Evolutionary conservation across 2,329 filamentous ascomycete species (phyloP).

Genomic region (Fusarium pseudocircinatum): DNA sequence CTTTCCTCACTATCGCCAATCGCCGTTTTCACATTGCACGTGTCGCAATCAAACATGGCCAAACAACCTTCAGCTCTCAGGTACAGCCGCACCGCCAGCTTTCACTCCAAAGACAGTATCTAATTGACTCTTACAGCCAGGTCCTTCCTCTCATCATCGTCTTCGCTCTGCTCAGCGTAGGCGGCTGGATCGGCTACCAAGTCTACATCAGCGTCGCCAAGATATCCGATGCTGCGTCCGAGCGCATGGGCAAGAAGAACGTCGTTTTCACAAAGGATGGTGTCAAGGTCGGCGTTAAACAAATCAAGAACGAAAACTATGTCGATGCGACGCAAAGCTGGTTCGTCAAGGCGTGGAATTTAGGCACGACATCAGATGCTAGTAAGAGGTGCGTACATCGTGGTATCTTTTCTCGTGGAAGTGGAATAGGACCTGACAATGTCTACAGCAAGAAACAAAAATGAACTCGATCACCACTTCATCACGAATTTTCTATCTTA

Average conservation of each 20-base stretch:
- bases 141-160: constrained; percentile 74
- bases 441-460: constrained; percentile 39
- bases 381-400: constrained; percentile 28
- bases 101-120: background rate
- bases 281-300: constrained; percentile 75
- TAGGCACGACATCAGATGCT: constrained; percentile 50
- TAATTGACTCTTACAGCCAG: constrained; percentile 54
- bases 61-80: constrained; percentile 37
- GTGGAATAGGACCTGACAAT: constrained; percentile 16
- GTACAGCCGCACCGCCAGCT: constrained; percentile 10
- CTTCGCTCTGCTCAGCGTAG: constrained; percentile 67
- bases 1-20: background rate
- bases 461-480: constrained; percentile 3
- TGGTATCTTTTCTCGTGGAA: background rate
- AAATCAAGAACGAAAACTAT: constrained; percentile 74
- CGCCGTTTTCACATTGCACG: background rate
- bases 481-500: background rate
- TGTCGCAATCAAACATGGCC: constrained; percentile 31
- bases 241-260: constrained; percentile 80
- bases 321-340: constrained; percentile 77
- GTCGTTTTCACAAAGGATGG: constrained; percentile 80
- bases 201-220: constrained; percentile 75
- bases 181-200: constrained; percentile 75
- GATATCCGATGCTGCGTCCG: constrained; percentile 71
- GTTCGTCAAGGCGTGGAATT: constrained; percentile 73